Evolutionary conservation across 2,329 filamentous ascomycete genomes (phyloP).

Genomic region (Fusarium nodosum): DNA sequence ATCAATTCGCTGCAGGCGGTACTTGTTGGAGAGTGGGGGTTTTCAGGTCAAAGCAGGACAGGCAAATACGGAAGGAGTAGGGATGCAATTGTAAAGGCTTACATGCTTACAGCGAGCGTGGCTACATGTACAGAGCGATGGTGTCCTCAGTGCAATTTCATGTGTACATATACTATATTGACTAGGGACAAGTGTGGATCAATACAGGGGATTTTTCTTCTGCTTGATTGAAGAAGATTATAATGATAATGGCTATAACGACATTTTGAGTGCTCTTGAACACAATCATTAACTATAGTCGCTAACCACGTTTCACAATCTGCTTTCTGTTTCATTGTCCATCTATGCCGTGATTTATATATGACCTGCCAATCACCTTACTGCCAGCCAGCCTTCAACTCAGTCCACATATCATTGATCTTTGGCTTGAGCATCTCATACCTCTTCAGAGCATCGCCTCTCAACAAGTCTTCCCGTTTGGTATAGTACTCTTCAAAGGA

Average conservation of each 20-base stretch:
- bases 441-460: slow-evolving; percentile 53
- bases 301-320: not conserved
- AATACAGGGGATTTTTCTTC: slow-evolving; percentile 46
- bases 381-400: slow-evolving; percentile 31
- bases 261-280: slow-evolving; percentile 9
- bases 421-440: slow-evolving; percentile 45
- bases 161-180: slow-evolving; percentile 46
- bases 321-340: not conserved
- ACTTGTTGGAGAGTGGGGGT: slow-evolving; percentile 14
- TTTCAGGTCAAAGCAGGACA: slow-evolving; percentile 10
- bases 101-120: slow-evolving; percentile 25
- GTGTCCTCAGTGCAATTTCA: slow-evolving; percentile 26
- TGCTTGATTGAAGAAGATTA: slow-evolving; percentile 20
- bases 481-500: slow-evolving; percentile 56
- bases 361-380: not conserved
- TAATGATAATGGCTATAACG: slow-evolving; percentile 38
- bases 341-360: not conserved
- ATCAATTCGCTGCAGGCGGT: slow-evolving; percentile 16
- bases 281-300: slow-evolving; percentile 1
- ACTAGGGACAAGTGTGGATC: slow-evolving; percentile 28
- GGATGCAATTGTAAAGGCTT: slow-evolving; percentile 26
- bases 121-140: slow-evolving; percentile 34
- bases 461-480: slow-evolving; percentile 51
- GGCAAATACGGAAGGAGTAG: slow-evolving; percentile 25
- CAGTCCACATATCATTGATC: slow-evolving; percentile 35